Evolutionary conservation across 495 filamentous ascomycete species (phyloP).

Genomic region (Pyronema domesticum): DNA sequence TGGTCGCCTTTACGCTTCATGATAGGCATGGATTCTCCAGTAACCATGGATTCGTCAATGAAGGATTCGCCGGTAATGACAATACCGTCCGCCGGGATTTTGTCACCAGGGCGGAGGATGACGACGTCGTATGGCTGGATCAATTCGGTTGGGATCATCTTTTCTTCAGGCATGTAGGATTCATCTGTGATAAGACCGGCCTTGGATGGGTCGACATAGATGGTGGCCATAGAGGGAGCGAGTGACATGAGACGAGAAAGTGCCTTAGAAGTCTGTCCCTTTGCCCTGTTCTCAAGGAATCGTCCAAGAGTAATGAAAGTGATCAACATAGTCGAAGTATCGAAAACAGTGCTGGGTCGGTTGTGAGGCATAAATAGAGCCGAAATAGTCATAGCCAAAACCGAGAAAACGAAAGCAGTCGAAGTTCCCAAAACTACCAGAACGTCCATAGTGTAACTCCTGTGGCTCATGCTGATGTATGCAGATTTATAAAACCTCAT

Average conservation of each 20-base stretch:
- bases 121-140: conserved; percentile 91
- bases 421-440: conserved; percentile 87
- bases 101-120: conserved; percentile 82
- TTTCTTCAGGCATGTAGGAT: conserved; percentile 52
- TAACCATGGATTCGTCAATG: conserved; percentile 97
- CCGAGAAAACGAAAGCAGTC: conserved; percentile 94
- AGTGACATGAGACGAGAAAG: conserved; percentile 91
- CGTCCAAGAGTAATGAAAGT: conserved; percentile 86
- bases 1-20: conserved; percentile 63
- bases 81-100: conserved; percentile 83
- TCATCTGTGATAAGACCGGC: conserved; percentile 29
- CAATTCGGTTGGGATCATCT: conserved; percentile 76
- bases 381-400: conserved; percentile 72
- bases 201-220: conserved; percentile 92
- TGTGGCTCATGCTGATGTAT: conserved; percentile 77
- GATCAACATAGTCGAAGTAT: conserved; percentile 97
- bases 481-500: conserved; percentile 80
- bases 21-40: conserved; percentile 86
- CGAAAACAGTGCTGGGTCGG: conserved; percentile 74
- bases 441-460: conserved; percentile 93
- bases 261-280: conserved; percentile 90
- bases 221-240: conserved; percentile 89
- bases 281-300: conserved; percentile 86
- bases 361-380: conserved; percentile 49
- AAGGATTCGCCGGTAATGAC: conserved; percentile 81